Conservation (phyloP, 1,284 basidiomycete genomes). For the Inonotus obliquus region DNA sequence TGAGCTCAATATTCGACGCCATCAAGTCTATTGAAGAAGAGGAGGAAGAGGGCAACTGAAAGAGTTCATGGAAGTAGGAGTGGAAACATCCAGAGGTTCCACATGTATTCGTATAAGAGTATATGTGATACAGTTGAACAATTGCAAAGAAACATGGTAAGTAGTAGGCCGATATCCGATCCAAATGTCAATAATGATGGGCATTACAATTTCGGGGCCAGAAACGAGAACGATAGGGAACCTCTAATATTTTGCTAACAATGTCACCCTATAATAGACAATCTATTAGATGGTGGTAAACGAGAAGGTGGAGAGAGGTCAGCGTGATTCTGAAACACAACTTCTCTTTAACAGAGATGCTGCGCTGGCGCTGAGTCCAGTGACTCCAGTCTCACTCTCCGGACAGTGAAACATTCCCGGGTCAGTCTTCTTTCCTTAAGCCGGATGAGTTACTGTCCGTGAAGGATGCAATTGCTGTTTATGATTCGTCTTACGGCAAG, state of each 20-base stretch:
- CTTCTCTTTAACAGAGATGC: constrained; percentile 90
- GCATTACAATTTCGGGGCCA: background rate
- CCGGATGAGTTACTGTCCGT: constrained; percentile 88
- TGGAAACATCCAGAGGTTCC: background rate
- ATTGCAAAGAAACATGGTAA: no score
- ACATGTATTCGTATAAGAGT: background rate
- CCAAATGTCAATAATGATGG: background rate
- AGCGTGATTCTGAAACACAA: constrained; percentile 86
- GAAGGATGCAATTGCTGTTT: constrained; percentile 74
- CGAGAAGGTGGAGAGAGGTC: constrained; percentile 91
- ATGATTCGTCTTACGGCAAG: constrained; percentile 73
- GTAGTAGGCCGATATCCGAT: no score
- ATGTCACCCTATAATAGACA: no score
- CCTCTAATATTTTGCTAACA: no score
- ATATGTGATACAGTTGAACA: background rate
- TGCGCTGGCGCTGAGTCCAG: constrained; percentile 57
- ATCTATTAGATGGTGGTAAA: constrained; percentile 70
- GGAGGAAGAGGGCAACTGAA: background rate
- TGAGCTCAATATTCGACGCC: constrained; percentile 7
- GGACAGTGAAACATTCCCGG: constrained; percentile 38
- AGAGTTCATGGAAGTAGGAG: background rate
- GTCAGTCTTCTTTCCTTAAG: constrained; percentile 60
- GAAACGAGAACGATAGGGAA: background rate
- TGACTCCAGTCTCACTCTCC: constrained; percentile 44
- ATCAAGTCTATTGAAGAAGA: constrained; percentile 5